Evolutionary conservation across 768 basidiomycete genomes (phyloP).

Genomic region (Flagelloscypha sp.): DNA sequence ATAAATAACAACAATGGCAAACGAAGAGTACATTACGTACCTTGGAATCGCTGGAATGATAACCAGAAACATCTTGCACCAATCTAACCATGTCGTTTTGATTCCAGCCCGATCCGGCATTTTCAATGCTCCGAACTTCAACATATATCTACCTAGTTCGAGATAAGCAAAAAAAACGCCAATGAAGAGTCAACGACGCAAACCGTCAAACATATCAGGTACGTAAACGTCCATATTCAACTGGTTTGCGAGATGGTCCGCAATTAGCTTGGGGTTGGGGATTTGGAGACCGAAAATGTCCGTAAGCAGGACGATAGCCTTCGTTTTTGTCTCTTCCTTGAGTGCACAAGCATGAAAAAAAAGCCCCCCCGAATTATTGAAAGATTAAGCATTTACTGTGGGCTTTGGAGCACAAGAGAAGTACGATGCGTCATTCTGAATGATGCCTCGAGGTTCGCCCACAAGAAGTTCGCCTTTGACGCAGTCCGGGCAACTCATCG

Average conservation of each 20-base stretch:
- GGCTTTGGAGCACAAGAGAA: constrained; percentile 25
- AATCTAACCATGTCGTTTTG: constrained; percentile 19
- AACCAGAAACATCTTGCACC: constrained; percentile 19
- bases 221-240: constrained; percentile 56
- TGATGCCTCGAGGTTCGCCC: constrained; percentile 37
- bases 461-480: constrained; percentile 33
- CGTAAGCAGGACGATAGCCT: constrained; percentile 45
- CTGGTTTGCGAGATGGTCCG: constrained; percentile 40
- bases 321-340: constrained; percentile 13
- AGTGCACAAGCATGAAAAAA: too few relatives aligned
- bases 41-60: constrained; percentile 22
- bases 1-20: too few relatives aligned
- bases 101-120: constrained; percentile 24
- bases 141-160: constrained; percentile 22
- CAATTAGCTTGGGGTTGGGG: constrained; percentile 47
- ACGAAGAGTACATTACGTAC: too few relatives aligned
- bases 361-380: too few relatives aligned
- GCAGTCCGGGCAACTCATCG: constrained; percentile 27
- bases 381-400: constrained; percentile 12
- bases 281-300: constrained; percentile 50
- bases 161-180: neutral
- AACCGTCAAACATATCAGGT: constrained; percentile 53
- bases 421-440: constrained; percentile 35
- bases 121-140: constrained; percentile 17
- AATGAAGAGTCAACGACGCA: constrained; percentile 1